Evolutionary conservation across 768 basidiomycete species (phyloP).

Genomic region (Suillus spraguei): DNA sequence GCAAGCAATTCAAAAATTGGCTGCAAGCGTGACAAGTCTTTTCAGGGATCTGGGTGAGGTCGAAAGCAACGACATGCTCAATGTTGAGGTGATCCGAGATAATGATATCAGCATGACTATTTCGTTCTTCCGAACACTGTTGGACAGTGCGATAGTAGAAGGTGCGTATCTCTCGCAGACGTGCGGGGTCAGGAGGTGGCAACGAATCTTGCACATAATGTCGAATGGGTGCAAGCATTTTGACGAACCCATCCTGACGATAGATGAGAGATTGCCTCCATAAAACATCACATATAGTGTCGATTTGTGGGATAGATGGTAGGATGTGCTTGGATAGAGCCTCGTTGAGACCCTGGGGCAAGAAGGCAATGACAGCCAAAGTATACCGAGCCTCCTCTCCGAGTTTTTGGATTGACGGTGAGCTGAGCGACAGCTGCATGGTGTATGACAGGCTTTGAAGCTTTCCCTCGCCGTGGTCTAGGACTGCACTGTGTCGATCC

Average conservation of each 20-base stretch:
- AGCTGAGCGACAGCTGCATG: too few species aligned
- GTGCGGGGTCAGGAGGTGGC: not conserved
- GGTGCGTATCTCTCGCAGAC: not conserved
- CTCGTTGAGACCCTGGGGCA: constrained; percentile 10
- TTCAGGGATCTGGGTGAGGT: not conserved
- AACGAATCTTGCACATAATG: constrained; percentile 2
- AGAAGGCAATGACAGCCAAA: constrained; percentile 2
- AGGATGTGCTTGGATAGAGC: not conserved
- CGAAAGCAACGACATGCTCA: constrained; percentile 1
- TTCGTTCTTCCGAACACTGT: not conserved
- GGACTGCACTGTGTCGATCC: too few species aligned
- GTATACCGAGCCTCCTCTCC: too few species aligned
- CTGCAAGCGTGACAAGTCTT: not conserved
- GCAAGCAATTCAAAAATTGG: not conserved
- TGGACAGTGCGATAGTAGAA: not conserved
- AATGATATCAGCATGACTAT: not conserved
- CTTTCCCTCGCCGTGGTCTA: not conserved
- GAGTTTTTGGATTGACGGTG: too few species aligned
- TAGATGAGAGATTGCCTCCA: not conserved
- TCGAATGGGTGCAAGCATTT: not conserved
- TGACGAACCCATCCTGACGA: not conserved
- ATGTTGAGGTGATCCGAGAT: not conserved
- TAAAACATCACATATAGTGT: not conserved
- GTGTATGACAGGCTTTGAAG: not conserved
- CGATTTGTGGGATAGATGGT: not conserved